phyloP scores from a whole-genome alignment of 228 moss, liverwort and hornwort genomes.

The Sphagnum magellanicum region DNA sequence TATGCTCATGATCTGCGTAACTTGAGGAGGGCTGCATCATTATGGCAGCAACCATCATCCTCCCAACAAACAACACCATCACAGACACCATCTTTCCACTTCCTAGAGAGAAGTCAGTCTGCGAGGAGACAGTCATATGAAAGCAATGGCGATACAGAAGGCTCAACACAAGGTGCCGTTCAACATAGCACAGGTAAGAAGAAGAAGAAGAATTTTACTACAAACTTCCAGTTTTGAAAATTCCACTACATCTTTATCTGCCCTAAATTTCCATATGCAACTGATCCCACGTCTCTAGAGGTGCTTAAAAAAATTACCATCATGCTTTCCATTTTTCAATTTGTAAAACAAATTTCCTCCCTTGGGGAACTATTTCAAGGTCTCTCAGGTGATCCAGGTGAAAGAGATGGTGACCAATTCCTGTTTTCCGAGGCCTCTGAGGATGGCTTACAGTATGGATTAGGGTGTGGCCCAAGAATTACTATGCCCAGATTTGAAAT shows the following conservation, averaged over 20 bases:
- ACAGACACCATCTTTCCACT: too few species aligned
- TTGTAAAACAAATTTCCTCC: too few species aligned
- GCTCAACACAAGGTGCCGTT: slow-evolving; percentile 32
- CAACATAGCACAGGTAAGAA: slow-evolving; percentile 36
- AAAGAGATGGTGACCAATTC: slow-evolving; percentile 40
- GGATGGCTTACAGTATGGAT: slow-evolving; percentile 21
- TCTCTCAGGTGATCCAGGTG: slow-evolving; percentile 11
- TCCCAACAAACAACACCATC: too few species aligned
- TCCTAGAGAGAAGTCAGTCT: too few species aligned
- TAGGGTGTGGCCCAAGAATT: background rate
- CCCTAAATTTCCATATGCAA: background rate
- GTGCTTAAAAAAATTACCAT: background rate
- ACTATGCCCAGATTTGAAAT: background rate
- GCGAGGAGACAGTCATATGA: slow-evolving; percentile 26
- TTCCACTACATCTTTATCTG: too few species aligned
- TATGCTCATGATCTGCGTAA: slow-evolving; percentile 17
- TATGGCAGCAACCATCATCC: too few species aligned
- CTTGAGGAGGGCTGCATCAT: slow-evolving; percentile 11
- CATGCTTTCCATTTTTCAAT: too few species aligned
- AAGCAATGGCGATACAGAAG: slow-evolving; percentile 30
- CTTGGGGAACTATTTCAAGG: too few species aligned
- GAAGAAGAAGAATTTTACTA: too few species aligned
- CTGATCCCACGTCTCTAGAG: background rate
- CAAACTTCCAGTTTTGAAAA: too few species aligned
- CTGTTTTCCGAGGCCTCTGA: slow-evolving; percentile 32